Conservation (phyloP, 306 rosid genomes). For the Urtica urens region DNA sequence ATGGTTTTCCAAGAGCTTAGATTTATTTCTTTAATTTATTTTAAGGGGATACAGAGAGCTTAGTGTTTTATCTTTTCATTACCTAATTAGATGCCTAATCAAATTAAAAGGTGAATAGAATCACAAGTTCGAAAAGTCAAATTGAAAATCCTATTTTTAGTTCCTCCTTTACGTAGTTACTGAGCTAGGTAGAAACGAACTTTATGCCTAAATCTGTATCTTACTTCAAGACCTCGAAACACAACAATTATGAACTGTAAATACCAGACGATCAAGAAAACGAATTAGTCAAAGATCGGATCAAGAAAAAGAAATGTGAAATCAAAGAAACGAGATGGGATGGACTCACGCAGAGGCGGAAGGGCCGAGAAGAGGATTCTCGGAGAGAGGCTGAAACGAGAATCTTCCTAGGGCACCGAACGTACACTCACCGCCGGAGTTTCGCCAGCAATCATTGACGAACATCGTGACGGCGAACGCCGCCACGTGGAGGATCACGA, state of each 20-base stretch:
- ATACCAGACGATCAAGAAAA: background rate
- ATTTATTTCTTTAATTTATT: no score
- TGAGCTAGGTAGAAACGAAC: no score
- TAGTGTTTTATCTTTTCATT: no score
- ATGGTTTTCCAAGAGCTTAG: no score
- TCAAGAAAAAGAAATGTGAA: background rate
- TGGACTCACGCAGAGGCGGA: slow-evolving; percentile 68
- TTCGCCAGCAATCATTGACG: slow-evolving; percentile 66
- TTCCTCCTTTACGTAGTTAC: no score
- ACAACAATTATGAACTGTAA: background rate
- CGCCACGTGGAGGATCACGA: slow-evolving; percentile 55
- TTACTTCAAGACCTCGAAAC: no score
- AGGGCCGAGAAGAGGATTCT: slow-evolving; percentile 88
- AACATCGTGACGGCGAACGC: slow-evolving; percentile 68
- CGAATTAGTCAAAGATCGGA: background rate
- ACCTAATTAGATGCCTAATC: no score
- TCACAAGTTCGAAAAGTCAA: no score
- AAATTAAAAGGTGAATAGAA: no score
- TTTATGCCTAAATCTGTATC: no score
- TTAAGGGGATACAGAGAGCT: no score
- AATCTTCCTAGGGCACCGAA: slow-evolving; percentile 50
- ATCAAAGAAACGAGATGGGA: background rate
- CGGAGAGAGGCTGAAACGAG: slow-evolving; percentile 75
- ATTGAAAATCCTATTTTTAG: no score
- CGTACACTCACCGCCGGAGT: slow-evolving; percentile 59